A percentile compares a stretch with the other conserved stretches of the same genome.
These are phyloP conservation scores for Epichloe aotearoae DNA, from an alignment of 2,329 filamentous ascomycete genomes.

Conservation along the genomic window DNA sequence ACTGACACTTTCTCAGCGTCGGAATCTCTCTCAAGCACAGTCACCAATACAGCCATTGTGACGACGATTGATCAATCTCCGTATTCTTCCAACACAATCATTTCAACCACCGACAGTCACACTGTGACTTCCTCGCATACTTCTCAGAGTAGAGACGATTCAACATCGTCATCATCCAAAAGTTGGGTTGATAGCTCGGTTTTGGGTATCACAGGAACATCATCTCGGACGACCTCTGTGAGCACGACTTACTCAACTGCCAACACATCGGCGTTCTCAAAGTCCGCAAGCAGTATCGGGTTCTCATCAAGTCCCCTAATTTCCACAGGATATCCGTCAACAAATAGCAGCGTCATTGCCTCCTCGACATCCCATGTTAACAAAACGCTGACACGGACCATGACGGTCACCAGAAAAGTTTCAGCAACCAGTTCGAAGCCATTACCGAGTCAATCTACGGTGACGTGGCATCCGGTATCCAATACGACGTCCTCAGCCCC, in stretches of 20 bases:
- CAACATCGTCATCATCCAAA: not conserved
- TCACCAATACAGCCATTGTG: not conserved
- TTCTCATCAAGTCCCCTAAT: not conserved
- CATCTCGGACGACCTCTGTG: not conserved
- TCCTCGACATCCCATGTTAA: not conserved
- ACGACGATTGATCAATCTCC: not conserved
- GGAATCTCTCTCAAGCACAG: not conserved
- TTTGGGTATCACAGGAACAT: conserved; percentile 4
- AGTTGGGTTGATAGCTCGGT: conserved; percentile 3
- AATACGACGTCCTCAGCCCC: not conserved
- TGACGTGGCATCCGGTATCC: not conserved
- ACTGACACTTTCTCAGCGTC: not conserved
- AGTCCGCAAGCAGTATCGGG: not conserved
- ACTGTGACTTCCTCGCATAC: not conserved
- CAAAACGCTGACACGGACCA: not conserved
- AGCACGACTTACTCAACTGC: not conserved
- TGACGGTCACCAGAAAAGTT: not conserved
- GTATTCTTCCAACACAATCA: not conserved
- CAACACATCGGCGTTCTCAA: not conserved
- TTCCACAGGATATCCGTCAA: not conserved
- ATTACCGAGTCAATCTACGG: not conserved
- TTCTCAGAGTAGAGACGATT: not conserved
- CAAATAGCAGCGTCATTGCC: not conserved
- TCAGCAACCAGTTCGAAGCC: not conserved
- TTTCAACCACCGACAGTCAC: not conserved